Conservation (phyloP, 2,329 filamentous ascomycete species). For the Fusarium armeniacum region DNA sequence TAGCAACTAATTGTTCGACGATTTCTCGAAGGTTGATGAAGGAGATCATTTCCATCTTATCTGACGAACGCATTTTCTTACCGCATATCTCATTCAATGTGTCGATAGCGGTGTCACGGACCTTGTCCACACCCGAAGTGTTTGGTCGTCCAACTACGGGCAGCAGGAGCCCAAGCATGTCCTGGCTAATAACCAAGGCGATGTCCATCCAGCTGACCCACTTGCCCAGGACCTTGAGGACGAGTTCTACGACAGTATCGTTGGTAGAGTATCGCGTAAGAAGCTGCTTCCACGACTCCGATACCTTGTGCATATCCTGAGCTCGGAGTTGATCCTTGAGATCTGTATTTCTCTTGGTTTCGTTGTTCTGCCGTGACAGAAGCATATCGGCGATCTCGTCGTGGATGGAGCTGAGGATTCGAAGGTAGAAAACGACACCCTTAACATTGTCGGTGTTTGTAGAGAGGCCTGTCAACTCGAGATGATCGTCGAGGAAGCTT, state of each 20-base stretch:
- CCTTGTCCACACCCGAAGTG: constrained; percentile 76
- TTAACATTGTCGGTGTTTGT: constrained; percentile 77
- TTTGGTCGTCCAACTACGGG: constrained; percentile 86
- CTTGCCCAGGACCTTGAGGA: constrained; percentile 90
- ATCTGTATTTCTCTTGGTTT: constrained; percentile 87
- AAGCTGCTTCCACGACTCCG: constrained; percentile 91
- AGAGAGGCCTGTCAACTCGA: constrained; percentile 76
- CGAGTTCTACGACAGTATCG: constrained; percentile 84
- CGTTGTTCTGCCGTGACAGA: constrained; percentile 80
- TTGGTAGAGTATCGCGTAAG: constrained; percentile 81
- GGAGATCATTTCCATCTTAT: constrained; percentile 94
- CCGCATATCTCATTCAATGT: constrained; percentile 95
- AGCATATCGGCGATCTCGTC: constrained; percentile 97
- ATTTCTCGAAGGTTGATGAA: constrained; percentile 91
- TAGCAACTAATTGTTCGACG: constrained; percentile 86
- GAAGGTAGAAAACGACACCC: constrained; percentile 88
- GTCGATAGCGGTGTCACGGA: constrained; percentile 91
- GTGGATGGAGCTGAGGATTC: constrained; percentile 89
- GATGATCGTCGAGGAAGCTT: constrained; percentile 90
- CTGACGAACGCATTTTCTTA: constrained; percentile 96
- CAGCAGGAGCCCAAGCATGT: constrained; percentile 86
- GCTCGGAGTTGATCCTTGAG: constrained; percentile 91
- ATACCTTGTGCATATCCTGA: constrained; percentile 90
- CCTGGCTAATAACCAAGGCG: constrained; percentile 88
- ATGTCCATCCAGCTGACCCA: constrained; percentile 99